These are phyloP conservation scores for Fusarium nygamai DNA, from an alignment of 2,329 filamentous ascomycete genomes.

Conservation along the genomic window DNA sequence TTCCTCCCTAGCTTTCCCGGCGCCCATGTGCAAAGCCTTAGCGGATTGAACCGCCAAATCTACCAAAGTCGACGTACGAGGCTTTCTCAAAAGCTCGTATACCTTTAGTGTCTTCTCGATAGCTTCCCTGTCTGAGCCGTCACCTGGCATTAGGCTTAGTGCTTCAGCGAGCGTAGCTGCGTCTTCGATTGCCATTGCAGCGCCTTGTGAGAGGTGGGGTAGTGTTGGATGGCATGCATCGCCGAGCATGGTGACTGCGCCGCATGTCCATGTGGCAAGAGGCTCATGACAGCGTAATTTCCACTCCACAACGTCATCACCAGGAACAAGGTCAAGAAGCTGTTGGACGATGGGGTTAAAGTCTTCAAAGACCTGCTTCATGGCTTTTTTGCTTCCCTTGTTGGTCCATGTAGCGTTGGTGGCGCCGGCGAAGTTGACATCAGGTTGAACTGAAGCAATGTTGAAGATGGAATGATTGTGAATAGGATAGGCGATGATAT, in stretches of 20 bases:
- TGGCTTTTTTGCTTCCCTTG: slow-evolving; percentile 14
- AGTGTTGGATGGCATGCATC: slow-evolving; percentile 17
- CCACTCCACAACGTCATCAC: slow-evolving; percentile 17
- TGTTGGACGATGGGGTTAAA: slow-evolving; percentile 5
- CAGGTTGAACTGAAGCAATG: slow-evolving; percentile 6
- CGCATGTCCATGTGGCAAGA: slow-evolving; percentile 2
- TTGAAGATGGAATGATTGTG: slow-evolving; percentile 26
- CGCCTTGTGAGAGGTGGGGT: slow-evolving; percentile 10
- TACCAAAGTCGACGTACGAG: slow-evolving; percentile 1
- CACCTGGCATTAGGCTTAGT: not conserved
- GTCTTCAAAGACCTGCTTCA: slow-evolving; percentile 17
- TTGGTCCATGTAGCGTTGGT: slow-evolving; percentile 25
- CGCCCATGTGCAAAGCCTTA: not conserved
- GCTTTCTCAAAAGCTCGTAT: not conserved
- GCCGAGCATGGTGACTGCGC: slow-evolving; percentile 1
- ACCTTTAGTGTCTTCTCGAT: not conserved
- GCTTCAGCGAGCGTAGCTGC: not conserved
- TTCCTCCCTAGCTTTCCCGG: slow-evolving; percentile 7
- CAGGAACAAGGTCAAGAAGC: slow-evolving; percentile 5
- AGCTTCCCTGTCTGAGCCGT: not conserved
- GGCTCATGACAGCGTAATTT: slow-evolving; percentile 11
- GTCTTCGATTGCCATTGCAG: slow-evolving; percentile 20
- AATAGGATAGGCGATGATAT: slow-evolving; percentile 22
- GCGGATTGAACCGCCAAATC: slow-evolving; percentile 6
- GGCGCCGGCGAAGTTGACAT: slow-evolving; percentile 15